Evolutionary conservation across 2,329 filamentous ascomycete species (phyloP), one percentile per base, ranked within the genome.

Genomic region (Aspergillus sp.): DNA sequence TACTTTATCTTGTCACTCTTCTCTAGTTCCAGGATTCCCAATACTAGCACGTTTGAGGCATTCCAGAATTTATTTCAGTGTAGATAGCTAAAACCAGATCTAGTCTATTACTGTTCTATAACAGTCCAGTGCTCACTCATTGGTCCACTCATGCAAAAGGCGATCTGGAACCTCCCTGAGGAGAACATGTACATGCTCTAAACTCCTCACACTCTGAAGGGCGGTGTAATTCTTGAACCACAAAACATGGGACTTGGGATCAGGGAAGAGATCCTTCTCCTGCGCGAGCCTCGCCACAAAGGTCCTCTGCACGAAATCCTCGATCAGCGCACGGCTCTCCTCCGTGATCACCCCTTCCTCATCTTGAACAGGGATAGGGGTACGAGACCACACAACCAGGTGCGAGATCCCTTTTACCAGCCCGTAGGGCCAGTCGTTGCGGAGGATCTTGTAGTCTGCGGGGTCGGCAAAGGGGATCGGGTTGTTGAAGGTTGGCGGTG

Each of bases 181-280:
- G 22, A 87, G 71, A 19, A 87, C 77, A 76, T 87, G 84, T 7
- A 87, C 77, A 77, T 87, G 84, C 67, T 87, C 84, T 34, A 87
- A 72, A 0, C 82, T 82, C 57, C 85, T 76, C 50, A 89, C 85
- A 67, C 85, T 87, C 74, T 89, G 86, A 73, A 88, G 68, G 43
- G 80, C 81, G 8, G 82, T 83, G 80, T 85, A 87, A 67, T 89
- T 89, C 79, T 87, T 88, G 70, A 89, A 89, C 87, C 87, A 89
- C 60, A 86, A 71, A 25, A 89, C 82, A 66, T 81, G 81, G 22
- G 80, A 80, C 23, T 69, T 64, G 50, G 74, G 77, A 47, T 74
- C 68, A 5, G 66, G 31, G 51, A 69, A 72, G 43, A 69, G 60
- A 45, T 69, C 75, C 38, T 67, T 64, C 63, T 80, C 79, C 46